Base-by-base conservation (phyloP, 306 rosid species). In the Lagenaria siceraria region DNA sequence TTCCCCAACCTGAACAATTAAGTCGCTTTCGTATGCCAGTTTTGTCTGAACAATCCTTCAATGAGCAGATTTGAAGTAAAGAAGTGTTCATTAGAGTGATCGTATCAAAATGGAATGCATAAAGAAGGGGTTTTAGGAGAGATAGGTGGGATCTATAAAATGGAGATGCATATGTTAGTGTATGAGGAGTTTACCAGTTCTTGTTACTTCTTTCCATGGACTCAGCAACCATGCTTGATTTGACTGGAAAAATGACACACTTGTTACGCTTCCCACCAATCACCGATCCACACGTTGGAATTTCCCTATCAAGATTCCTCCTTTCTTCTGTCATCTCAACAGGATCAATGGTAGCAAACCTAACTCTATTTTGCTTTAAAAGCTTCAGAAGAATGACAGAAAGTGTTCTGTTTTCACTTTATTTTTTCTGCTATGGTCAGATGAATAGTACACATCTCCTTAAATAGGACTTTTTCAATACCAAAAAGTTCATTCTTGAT, bases 1-100 rank as follows among this genome's bases (percentile, higher is more conserved):
- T 71, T 88, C 87, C 79, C 91, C 97, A 76, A 93, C 78, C 82
- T 87, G 81, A 71, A 93, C 77, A 80, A 87, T 63, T 80, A 93
- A 81, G 87, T 91, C 91, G 63, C 64, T 84, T 13, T 88, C 91
- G 70, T 60, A 83, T 8, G 76, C 71, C 7, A 78, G 82, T 77
- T 80, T 84, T 2, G 88, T 62, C 64, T 77, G 78, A 54, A 89
- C 91, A 86, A 82, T 38, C 97, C 97, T 90, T 87, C 87, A 83
- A 38, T 59, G 68, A 61, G 54, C 6, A 80, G 54, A 74, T 38
- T 35, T 29, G 36, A 59, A 33, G 25, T 60, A 64, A 8, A 55
- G 13, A 75, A 1, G 49, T 65, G 72, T 11, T 29, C 22, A 61
- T 29, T 15, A 61, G 38, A 24, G 56, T 52, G 51, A 7, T 10